Evolutionary conservation across 2,329 filamentous ascomycete genomes (phyloP).

Genomic region (Venturia effusa): DNA sequence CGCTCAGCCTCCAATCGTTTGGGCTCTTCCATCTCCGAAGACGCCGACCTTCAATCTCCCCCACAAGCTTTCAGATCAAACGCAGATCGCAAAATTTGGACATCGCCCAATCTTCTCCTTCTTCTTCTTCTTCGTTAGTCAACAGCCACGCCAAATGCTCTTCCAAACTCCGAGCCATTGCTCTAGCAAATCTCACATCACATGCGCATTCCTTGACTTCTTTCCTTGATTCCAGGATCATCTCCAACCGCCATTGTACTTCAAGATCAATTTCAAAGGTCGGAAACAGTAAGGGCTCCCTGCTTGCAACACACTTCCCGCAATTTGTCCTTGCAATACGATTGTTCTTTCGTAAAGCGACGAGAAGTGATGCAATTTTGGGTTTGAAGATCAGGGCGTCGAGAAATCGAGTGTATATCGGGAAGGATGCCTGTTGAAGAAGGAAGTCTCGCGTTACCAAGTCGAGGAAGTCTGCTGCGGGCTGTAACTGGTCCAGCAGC

Average conservation of each 20-base stretch:
- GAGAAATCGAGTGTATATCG: neutral
- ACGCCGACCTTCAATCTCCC: neutral
- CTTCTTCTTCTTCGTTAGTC: neutral
- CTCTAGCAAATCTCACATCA: neutral
- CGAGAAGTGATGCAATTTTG: neutral
- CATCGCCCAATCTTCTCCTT: too few species aligned
- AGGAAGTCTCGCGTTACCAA: neutral
- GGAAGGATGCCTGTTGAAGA: neutral
- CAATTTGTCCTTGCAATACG: neutral
- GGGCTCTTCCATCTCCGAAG: too few species aligned
- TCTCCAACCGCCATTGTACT: neutral
- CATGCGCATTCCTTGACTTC: neutral
- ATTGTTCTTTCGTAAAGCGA: neutral
- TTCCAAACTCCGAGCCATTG: neutral
- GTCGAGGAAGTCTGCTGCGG: neutral
- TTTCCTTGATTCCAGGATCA: neutral
- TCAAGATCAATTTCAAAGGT: neutral
- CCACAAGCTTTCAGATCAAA: neutral
- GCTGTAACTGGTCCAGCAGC: neutral
- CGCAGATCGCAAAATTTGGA: neutral
- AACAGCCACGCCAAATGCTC: neutral
- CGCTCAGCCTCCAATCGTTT: too few species aligned
- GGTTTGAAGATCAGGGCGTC: neutral
- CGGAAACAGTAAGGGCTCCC: neutral
- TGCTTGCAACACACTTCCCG: neutral